Conservation (phyloP, 306 rosid species). For the Gleditsia sinensis region DNA sequence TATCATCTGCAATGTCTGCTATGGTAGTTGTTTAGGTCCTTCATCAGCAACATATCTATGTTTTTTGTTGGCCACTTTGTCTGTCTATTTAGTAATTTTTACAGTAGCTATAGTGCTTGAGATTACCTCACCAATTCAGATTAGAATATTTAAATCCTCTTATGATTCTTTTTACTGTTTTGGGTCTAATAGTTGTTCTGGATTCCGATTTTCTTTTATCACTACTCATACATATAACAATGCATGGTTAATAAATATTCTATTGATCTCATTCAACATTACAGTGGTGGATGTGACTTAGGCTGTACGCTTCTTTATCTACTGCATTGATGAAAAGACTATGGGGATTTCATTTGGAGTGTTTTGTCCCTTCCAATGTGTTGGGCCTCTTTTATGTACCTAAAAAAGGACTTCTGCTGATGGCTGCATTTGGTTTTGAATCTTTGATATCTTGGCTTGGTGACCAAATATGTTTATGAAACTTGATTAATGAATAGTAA, state of each 20-base stretch:
- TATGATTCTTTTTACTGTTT: background rate
- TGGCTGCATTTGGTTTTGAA: background rate
- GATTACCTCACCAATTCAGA: background rate
- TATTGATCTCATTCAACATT: background rate
- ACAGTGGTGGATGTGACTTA: background rate
- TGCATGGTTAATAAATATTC: background rate
- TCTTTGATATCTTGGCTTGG: background rate
- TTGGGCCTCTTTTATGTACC: too few species aligned
- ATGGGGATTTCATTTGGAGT: background rate
- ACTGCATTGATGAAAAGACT: background rate
- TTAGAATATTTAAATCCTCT: background rate
- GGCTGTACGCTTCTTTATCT: constrained; percentile 9
- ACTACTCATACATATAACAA: background rate
- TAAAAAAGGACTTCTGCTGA: background rate
- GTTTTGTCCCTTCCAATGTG: background rate
- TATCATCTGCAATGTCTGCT: background rate
- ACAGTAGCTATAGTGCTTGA: background rate
- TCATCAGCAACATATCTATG: background rate
- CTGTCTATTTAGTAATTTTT: constrained; percentile 9
- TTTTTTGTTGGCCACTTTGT: background rate
- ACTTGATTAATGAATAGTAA: background rate
- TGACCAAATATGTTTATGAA: background rate
- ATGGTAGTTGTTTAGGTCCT: background rate
- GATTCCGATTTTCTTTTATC: background rate
- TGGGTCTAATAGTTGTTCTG: constrained; percentile 6